A percentile compares a stretch with the other conserved stretches of the same genome.
Conservation (phyloP, 805 yeast genomes). For the Clavispora vitiphila region DNA sequence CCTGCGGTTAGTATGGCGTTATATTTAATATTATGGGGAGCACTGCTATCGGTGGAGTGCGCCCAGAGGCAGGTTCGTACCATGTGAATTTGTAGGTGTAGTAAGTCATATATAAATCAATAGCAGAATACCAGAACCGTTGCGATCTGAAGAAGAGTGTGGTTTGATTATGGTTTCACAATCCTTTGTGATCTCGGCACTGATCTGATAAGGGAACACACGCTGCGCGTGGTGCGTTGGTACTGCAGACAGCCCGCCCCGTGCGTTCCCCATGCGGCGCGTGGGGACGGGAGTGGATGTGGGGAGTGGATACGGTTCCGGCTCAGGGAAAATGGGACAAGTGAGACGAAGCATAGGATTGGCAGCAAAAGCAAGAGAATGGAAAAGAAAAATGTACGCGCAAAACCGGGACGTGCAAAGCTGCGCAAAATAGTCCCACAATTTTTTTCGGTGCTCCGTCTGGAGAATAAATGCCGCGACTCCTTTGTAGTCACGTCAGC, state of each 20-base stretch:
- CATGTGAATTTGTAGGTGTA: conserved; percentile 7
- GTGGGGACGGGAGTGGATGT: background rate
- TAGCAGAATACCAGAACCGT: background rate
- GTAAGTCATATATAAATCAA: conserved; percentile 5
- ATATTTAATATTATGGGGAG: no score
- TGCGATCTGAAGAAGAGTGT: background rate
- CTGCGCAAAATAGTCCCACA: no score
- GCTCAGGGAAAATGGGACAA: no score
- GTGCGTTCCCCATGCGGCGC: background rate
- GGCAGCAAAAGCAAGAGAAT: no score
- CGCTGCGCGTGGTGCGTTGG: background rate
- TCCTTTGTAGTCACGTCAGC: background rate
- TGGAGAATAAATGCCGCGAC: background rate
- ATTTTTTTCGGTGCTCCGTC: no score
- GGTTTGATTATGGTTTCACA: background rate
- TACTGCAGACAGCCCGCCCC: background rate
- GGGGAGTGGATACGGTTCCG: no score
- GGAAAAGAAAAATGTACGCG: no score
- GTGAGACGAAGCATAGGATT: no score
- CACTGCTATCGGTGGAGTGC: no score
- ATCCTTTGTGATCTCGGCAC: background rate
- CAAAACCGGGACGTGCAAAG: no score
- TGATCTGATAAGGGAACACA: background rate
- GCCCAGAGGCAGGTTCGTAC: no score
- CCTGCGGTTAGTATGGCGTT: conserved; percentile 11